Evolutionary conservation across 208 protist genomes (phyloP).

Genomic region (Lotmaria passim): DNA sequence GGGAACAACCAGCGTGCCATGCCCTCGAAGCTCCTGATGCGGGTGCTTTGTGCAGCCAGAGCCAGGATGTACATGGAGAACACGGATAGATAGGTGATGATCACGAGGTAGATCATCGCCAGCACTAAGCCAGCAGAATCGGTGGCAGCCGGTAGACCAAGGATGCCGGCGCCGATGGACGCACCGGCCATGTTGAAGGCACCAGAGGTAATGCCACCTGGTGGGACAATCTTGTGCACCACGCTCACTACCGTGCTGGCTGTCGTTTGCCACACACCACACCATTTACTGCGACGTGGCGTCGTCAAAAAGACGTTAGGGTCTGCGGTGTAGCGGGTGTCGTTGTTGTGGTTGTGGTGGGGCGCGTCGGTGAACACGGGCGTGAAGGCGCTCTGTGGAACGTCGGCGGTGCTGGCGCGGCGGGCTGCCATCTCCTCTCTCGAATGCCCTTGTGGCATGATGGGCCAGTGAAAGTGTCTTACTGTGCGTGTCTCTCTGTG

Average conservation of each 20-base stretch:
- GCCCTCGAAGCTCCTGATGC: constrained; percentile 47
- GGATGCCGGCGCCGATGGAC: constrained; percentile 50
- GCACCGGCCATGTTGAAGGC: constrained; percentile 45
- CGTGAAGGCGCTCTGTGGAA: too few relatives aligned
- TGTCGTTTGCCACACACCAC: neutral
- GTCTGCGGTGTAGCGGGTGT: too few relatives aligned
- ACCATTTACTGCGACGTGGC: too few relatives aligned
- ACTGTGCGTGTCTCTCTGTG: too few relatives aligned
- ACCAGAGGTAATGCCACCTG: constrained; percentile 37
- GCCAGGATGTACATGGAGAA: constrained; percentile 51
- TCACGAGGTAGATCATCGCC: constrained; percentile 35
- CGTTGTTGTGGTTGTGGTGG: too few relatives aligned
- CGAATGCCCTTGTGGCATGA: neutral
- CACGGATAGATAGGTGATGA: constrained; percentile 49
- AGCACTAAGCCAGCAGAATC: constrained; percentile 43
- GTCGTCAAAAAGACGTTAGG: too few relatives aligned
- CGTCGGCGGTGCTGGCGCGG: neutral
- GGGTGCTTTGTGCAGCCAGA: constrained; percentile 38
- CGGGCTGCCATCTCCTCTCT: constrained; percentile 12
- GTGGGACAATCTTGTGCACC: constrained; percentile 30
- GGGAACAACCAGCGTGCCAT: constrained; percentile 43
- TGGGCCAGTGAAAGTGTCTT: too few relatives aligned
- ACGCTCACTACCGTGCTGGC: neutral
- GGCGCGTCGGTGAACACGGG: too few relatives aligned
- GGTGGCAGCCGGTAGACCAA: constrained; percentile 43